These are phyloP conservation scores for Erodium maritimum DNA, from an alignment of 345 rosid species.

Conservation along the genomic window DNA sequence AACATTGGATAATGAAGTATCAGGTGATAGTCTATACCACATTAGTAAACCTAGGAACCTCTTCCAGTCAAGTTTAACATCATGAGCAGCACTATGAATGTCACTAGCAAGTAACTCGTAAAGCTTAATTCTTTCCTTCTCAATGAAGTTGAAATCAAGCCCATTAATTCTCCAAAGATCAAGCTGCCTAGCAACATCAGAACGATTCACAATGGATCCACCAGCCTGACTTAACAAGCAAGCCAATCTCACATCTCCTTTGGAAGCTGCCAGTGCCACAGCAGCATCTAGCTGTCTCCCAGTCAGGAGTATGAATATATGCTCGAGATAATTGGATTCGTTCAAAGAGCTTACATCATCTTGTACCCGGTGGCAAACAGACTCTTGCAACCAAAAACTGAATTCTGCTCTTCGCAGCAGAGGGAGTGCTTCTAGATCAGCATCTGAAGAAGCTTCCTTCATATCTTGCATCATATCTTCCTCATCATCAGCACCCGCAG, in stretches of 20 bases:
- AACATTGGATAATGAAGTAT: conserved; percentile 47
- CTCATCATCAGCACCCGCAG: conserved; percentile 61
- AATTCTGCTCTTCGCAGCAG: conserved; percentile 90
- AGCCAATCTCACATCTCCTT: conserved; percentile 91
- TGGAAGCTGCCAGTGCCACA: conserved; percentile 75
- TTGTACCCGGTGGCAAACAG: conserved; percentile 85
- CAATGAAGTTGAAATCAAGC: conserved; percentile 78
- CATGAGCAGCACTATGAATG: conserved; percentile 51
- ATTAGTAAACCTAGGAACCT: conserved; percentile 86
- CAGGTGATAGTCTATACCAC: conserved; percentile 81
- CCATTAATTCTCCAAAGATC: conserved; percentile 80
- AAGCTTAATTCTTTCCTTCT: conserved; percentile 62
- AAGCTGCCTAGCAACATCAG: conserved; percentile 63
- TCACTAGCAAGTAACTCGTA: conserved; percentile 91
- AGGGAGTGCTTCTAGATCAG: conserved; percentile 61
- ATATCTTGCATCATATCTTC: conserved; percentile 87
- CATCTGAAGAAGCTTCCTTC: conserved; percentile 52
- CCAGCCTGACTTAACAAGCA: conserved; percentile 96
- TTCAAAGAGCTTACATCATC: conserved; percentile 66
- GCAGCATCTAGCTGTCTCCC: conserved; percentile 80
- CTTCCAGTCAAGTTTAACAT: conserved; percentile 78
- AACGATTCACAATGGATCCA: conserved; percentile 67
- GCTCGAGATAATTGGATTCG: conserved; percentile 68
- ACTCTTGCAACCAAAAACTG: conserved; percentile 88
- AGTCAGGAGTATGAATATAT: conserved; percentile 72